Evolutionary conservation across 768 basidiomycete species (phyloP).

Genomic region (Rhodotorula graminis): DNA sequence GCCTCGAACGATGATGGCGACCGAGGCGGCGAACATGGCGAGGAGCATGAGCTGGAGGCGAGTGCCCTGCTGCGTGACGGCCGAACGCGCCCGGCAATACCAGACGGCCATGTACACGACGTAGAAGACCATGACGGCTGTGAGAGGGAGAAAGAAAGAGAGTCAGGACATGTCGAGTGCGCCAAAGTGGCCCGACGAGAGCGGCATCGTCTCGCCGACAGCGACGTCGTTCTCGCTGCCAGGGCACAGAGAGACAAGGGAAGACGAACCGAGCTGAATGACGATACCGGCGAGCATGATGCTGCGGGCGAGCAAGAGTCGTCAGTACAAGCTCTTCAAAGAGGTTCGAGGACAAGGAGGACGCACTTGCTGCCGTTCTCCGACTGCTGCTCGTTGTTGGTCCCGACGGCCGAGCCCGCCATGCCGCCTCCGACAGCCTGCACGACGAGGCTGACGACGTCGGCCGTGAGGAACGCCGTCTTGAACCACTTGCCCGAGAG

Average conservation of each 20-base stretch:
- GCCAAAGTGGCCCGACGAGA: too few species aligned
- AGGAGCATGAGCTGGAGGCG: slow-evolving; percentile 18
- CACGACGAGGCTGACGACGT: slow-evolving; percentile 28
- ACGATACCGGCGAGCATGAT: slow-evolving; percentile 9
- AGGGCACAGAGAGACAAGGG: too few species aligned
- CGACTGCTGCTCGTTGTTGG: not conserved
- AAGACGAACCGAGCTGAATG: not conserved
- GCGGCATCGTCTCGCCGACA: too few species aligned
- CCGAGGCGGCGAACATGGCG: not conserved
- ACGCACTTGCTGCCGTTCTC: slow-evolving; percentile 10
- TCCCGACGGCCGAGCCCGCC: slow-evolving; percentile 9
- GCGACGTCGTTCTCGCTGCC: too few species aligned
- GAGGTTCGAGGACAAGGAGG: not conserved
- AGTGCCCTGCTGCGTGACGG: not conserved
- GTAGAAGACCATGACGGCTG: slow-evolving; percentile 12
- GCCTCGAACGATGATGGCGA: slow-evolving; percentile 26
- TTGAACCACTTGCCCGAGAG: slow-evolving; percentile 29
- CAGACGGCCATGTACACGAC: slow-evolving; percentile 19
- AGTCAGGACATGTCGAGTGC: too few species aligned
- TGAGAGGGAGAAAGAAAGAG: not conserved
- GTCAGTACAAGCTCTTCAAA: not conserved
- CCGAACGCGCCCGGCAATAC: not conserved
- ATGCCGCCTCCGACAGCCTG: slow-evolving; percentile 31
- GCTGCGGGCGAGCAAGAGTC: not conserved
- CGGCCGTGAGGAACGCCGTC: slow-evolving; percentile 23